These are phyloP conservation scores for Stagonosporopsis rhizophila DNA, from an alignment of 2,329 filamentous ascomycete genomes.

Conservation along the genomic window DNA sequence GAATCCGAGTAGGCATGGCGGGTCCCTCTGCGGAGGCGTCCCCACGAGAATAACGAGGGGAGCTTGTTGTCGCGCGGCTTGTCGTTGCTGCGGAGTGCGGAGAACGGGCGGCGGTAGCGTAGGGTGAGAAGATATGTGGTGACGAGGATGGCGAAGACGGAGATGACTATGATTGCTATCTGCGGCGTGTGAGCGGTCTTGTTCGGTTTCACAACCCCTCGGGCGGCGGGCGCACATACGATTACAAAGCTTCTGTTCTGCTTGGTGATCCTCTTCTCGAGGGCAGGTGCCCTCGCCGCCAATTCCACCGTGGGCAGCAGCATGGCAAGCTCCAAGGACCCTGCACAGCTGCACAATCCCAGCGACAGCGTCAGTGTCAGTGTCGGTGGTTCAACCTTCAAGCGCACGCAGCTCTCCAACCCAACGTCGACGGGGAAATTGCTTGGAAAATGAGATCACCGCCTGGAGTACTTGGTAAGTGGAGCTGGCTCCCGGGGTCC, in stretches of 20 bases:
- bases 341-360: neutral
- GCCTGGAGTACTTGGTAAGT: slow-evolving; percentile 22
- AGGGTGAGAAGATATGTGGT: slow-evolving; percentile 40
- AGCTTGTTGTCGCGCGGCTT: slow-evolving; percentile 37
- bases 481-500: slow-evolving; percentile 28
- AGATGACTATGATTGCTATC: slow-evolving; percentile 39
- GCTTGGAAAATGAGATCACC: slow-evolving; percentile 35
- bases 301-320: slow-evolving; percentile 34
- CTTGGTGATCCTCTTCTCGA: slow-evolving; percentile 34
- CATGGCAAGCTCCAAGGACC: slow-evolving; percentile 28
- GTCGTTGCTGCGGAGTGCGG: slow-evolving; percentile 13
- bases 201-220: neutral
- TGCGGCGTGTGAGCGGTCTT: slow-evolving; percentile 25
- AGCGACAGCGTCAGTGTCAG: neutral
- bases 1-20: slow-evolving; percentile 43
- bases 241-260: slow-evolving; percentile 35
- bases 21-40: slow-evolving; percentile 34
- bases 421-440: slow-evolving; percentile 20
- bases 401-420: neutral
- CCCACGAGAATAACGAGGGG: slow-evolving; percentile 43
- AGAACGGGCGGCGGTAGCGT: slow-evolving; percentile 30
- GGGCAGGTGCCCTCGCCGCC: slow-evolving; percentile 24
- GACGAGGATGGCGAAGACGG: slow-evolving; percentile 43
- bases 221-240: slow-evolving; percentile 29
- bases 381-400: slow-evolving; percentile 13